Percentiles rank a stretch among this genome's conserved stretches.
phyloP scores from a whole-genome alignment of 2,329 filamentous ascomycete species.

The Diaporthe ampelina region DNA sequence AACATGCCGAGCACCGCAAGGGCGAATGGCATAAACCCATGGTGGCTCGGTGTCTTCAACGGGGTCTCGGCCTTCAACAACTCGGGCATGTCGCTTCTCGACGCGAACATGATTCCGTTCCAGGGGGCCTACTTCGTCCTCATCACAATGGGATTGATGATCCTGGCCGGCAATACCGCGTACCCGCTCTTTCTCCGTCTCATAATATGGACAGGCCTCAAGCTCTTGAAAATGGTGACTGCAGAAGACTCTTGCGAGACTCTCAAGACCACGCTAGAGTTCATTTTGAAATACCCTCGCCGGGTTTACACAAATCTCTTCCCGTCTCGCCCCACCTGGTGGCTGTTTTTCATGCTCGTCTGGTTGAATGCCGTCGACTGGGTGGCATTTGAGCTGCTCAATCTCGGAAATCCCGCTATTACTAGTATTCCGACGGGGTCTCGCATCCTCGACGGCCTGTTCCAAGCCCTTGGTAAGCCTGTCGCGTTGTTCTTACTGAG shows the following conservation, averaged over 20 bases:
- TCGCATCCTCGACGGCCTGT: slow-evolving; percentile 74
- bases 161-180: slow-evolving; percentile 76
- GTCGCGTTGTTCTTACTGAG: neutral
- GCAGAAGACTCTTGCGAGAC: slow-evolving; percentile 52
- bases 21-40: slow-evolving; percentile 72
- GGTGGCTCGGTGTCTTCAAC: slow-evolving; percentile 79
- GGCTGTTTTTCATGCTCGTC: slow-evolving; percentile 72
- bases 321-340: slow-evolving; percentile 74
- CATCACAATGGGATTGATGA: slow-evolving; percentile 67
- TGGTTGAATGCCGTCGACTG: slow-evolving; percentile 74
- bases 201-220: slow-evolving; percentile 67
- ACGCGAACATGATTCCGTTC: slow-evolving; percentile 76
- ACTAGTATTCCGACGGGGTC: slow-evolving; percentile 64
- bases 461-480: slow-evolving; percentile 68
- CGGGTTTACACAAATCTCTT: slow-evolving; percentile 76
- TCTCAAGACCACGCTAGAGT: slow-evolving; percentile 65
- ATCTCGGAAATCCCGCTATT: slow-evolving; percentile 71
- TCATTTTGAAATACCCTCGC: slow-evolving; percentile 69
- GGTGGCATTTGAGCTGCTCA: slow-evolving; percentile 75
- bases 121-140: slow-evolving; percentile 65
- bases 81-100: slow-evolving; percentile 77
- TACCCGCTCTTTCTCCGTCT: slow-evolving; percentile 75
- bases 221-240: slow-evolving; percentile 56
- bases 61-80: slow-evolving; percentile 79
- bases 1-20: slow-evolving; percentile 63